Base-by-base conservation (phyloP, 495 filamentous ascomycete species). In the Aspergillus cristatus region DNA sequence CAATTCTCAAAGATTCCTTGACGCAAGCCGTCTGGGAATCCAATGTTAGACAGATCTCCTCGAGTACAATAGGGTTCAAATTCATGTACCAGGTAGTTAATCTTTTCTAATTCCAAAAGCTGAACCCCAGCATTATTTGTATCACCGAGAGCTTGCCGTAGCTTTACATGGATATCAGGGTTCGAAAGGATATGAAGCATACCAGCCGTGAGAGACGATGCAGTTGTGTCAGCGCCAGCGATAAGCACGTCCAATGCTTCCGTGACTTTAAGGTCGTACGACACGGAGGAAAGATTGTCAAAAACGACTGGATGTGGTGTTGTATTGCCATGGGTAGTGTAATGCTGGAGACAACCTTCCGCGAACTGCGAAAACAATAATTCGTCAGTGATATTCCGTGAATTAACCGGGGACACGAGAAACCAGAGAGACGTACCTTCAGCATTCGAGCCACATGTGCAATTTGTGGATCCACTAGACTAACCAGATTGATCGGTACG, bases 51-150 rank as follows among this genome's bases (percentile, higher is more conserved):
- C 17, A 32, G n/a, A 17, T n/a, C n/a, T n/a, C n/a, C n/a, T n/a
- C n/a, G n/a, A n/a, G n/a, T n/a, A n/a, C n/a, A n/a, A n/a, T n/a
- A n/a, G n/a, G n/a, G n/a, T n/a, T n/a, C n/a, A n/a, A n/a, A n/a
- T n/a, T n/a, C n/a, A n/a, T n/a, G n/a, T 43, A 38, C 41, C 35
- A 43, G 13, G 18, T 43, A 43, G 10, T 38, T 18, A 7, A 38
- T 13, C n/a, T 43, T 43, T 20, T 43, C 35, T 18, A 43, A 14
- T 16, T 38, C 35, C 5, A 29, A 28, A 29, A 38, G 29, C 30
- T 14, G 38, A n/a, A 24, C 10, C 2, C 3, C 1, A 3, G n/a
- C 17, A n/a, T 25, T 12, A 26, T 26, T 20, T 14, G 30, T 7
- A 2, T 8, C 8, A 10, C 14, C 30, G 3, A 34, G 6, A 7